Conservation (phyloP, 2,329 filamentous ascomycete species). For the Botrytis pseudocinerea region DNA sequence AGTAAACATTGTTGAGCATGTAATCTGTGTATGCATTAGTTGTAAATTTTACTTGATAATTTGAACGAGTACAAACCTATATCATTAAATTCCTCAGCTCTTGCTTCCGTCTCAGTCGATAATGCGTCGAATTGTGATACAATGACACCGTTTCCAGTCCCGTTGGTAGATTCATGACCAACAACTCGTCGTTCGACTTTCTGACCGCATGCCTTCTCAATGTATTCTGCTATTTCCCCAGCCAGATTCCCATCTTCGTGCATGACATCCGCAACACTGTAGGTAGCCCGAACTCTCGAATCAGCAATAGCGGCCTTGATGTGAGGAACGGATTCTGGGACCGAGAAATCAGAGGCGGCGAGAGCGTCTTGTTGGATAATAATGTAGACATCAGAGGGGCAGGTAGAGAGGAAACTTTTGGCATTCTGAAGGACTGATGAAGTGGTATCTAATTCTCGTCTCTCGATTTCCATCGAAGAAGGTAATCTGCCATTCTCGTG, state of each 20-base stretch:
- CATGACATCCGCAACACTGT: constrained; percentile 58
- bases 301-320: constrained; percentile 41
- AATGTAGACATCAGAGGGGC: constrained; percentile 75
- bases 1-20: constrained; percentile 32
- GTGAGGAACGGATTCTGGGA: constrained; percentile 51
- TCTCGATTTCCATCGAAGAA: constrained; percentile 27
- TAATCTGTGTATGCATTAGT: constrained; percentile 32
- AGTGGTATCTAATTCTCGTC: constrained; percentile 29
- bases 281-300: constrained; percentile 27
- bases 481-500: constrained; percentile 28
- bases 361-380: constrained; percentile 76
- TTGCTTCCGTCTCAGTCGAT: constrained; percentile 28
- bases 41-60: neutral
- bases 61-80: constrained; percentile 46
- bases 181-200: constrained; percentile 14
- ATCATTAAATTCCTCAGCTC: constrained; percentile 49
- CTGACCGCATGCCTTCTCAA: constrained; percentile 50
- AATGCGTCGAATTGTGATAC: neutral
- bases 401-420: constrained; percentile 57
- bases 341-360: constrained; percentile 66
- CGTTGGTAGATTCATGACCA: constrained; percentile 47
- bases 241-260: constrained; percentile 44
- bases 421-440: constrained; percentile 30
- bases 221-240: constrained; percentile 47
- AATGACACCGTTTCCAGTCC: constrained; percentile 33